Evolutionary conservation across 1,139 yeast species (phyloP), one percentile per base, ranked within the genome.

Genomic region (Zygosaccharomyces sapae): DNA sequence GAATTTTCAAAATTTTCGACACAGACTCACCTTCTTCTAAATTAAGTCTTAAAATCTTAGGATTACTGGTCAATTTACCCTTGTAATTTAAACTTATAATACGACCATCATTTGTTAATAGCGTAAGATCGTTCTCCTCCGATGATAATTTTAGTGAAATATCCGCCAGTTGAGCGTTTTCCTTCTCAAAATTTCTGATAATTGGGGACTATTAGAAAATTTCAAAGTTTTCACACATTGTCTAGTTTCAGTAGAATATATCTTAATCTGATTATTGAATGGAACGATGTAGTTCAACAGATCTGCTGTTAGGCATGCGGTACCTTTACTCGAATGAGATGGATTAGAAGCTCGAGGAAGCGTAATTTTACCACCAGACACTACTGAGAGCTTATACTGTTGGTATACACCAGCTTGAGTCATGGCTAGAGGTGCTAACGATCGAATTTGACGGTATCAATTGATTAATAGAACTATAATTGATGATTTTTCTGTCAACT

Each of bases 221-320:
- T 81, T 80, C 41, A 85, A 72, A 16, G 85, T 77, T 56, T 83
- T 76, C 48, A 86, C 77, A 58, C 94, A 84, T 63, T 84, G 92
- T 59, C 94, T 79, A 3, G 96, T 85, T 7, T 83, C 75, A 24
- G 86, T 67, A 45, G 83, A 82, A 66, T 85, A 87, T 1, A 88
- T 82, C 56, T 88, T 74, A 36, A 88, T 71, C 63, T 86, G 92
- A 55, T 80, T 80, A 54, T 80, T 72, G 63, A 86, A 81, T 5
- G 87, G 75, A 18, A 83, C 83, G 27, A 87, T 72, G 51, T 76
- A 74, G 63, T 79, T 79, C 48, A 77, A 73, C 16, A 83, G 82
- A 60, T 86, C 94, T 4, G 66, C 65, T 3, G 88, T 77, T 27
- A 66, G 41, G 33, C 59, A 54, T 19, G 60, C 57, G 2, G 58